Evolutionary conservation across 768 basidiomycete genomes (phyloP).

Genomic region (Tulasnella sp.): DNA sequence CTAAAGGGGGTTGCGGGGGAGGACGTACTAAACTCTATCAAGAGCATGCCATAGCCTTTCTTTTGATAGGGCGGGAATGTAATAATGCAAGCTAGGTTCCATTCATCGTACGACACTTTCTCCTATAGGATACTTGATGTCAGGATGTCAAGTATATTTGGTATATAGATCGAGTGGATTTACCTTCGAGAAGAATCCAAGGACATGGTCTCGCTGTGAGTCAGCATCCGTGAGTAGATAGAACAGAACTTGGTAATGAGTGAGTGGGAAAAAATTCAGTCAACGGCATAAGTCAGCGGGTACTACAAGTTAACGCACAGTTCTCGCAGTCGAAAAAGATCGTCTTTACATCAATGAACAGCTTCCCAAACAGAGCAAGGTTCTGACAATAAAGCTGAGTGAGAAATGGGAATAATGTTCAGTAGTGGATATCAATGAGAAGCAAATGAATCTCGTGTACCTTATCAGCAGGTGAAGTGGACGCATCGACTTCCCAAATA

Average conservation of each 20-base stretch:
- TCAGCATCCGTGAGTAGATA: slow-evolving; percentile 85
- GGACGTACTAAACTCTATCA: slow-evolving; percentile 95
- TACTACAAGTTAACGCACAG: slow-evolving; percentile 39
- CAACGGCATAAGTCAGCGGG: neutral
- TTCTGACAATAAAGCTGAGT: slow-evolving; percentile 90
- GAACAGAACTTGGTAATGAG: slow-evolving; percentile 56
- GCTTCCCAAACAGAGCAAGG: slow-evolving; percentile 86
- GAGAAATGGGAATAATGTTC: neutral
- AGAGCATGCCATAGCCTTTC: slow-evolving; percentile 82
- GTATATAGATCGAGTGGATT: neutral
- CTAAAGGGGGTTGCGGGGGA: accelerated
- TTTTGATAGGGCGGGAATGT: slow-evolving; percentile 88
- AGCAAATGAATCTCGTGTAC: neutral
- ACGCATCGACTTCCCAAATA: slow-evolving; percentile 93
- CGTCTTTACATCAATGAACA: slow-evolving; percentile 99
- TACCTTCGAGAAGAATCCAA: slow-evolving; percentile 68
- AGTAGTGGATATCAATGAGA: neutral
- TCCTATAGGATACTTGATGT: slow-evolving; percentile 43
- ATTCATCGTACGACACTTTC: slow-evolving; percentile 91
- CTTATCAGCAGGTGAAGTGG: neutral
- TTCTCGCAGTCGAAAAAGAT: slow-evolving; percentile 84
- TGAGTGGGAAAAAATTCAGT: neutral
- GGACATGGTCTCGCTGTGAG: slow-evolving; percentile 65
- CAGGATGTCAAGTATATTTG: neutral
- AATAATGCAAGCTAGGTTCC: slow-evolving; percentile 94